Base-by-base conservation (phyloP, 2,329 filamentous ascomycete species). In the Colletotrichum cuscutae region DNA sequence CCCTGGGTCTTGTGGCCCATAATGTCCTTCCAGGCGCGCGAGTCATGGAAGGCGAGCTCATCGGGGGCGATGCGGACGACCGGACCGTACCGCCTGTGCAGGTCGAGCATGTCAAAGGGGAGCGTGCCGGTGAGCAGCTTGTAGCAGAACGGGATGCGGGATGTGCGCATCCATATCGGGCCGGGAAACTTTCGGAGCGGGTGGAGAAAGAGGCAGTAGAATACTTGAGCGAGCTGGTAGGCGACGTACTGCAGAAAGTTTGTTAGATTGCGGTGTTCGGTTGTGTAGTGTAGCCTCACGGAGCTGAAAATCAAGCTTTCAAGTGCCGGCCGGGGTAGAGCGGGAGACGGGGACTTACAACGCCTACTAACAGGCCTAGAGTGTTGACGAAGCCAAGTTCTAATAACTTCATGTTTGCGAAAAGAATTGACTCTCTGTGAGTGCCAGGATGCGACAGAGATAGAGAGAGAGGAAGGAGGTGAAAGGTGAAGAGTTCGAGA, bases 51-150 rank as follows among this genome's bases (percentile, higher is more conserved):
- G 1, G 84, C 83, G 3, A 88, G 81, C 75, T 88, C 85, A 69
- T 86, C 80, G 2, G 87, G 86, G 4, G 81, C 81, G 54, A 87
- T 78, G 11, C 87, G 84, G 9, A 88, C 85, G 1, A 88, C 81
- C 1, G 80, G 79, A 5, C 86, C 86, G 74, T 86, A 86, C 53
- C 78, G 73, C 6, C 78, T 74, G 76, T 86, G 84, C 15, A 86
- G 77, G 4, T 75, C 75, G 35, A 77, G 76, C 61, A 81, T 71
- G 65, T 79, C 76, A 32, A 77, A 77, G 24, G 77, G 75, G 3
- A 81, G 70, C 13, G 75, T 77, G 28, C 81, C 80, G 4, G 73
- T 67, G 19, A 75, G 57, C 0, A 73, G 52, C 56, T 57, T 66
- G 60, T 72, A 74, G 35, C 69, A 72, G 37, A 61, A 68, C 3